Conservation (phyloP, 208 protist genomes). For the Paratrypanosoma confusum region DNA sequence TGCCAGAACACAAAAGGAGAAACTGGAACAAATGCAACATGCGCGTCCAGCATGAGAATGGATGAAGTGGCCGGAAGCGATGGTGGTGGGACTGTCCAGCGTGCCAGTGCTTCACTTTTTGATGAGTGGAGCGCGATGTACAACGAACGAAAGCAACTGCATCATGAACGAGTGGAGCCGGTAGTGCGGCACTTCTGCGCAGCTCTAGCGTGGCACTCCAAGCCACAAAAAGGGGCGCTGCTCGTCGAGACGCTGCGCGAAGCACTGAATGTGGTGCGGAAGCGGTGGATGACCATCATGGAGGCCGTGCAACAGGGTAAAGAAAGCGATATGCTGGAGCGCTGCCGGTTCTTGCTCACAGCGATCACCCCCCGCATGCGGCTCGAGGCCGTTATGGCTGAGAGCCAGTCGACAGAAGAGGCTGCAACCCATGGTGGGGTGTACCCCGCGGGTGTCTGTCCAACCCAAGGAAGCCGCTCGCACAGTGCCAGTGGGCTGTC, state of each 20-base stretch:
- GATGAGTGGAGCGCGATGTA: slow-evolving; percentile 16
- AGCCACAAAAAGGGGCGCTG: slow-evolving; percentile 10
- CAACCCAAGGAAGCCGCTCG: too few relatives aligned
- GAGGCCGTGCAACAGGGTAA: slow-evolving; percentile 69
- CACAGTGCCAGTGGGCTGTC: too few relatives aligned
- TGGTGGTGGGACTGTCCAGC: too few relatives aligned
- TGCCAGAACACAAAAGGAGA: slow-evolving; percentile 10
- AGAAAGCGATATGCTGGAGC: slow-evolving; percentile 41
- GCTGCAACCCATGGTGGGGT: slow-evolving; percentile 22
- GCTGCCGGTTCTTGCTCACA: slow-evolving; percentile 58
- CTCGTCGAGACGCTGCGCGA: slow-evolving; percentile 26
- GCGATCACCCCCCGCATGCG: slow-evolving; percentile 50
- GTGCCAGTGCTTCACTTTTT: slow-evolving; percentile 8
- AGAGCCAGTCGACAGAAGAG: slow-evolving; percentile 66
- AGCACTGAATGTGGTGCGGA: slow-evolving; percentile 45
- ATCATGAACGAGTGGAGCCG: slow-evolving; percentile 16
- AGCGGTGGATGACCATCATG: slow-evolving; percentile 63
- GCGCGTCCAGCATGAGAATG: too few relatives aligned
- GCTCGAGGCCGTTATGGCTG: slow-evolving; percentile 33
- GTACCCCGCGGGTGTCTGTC: too few relatives aligned
- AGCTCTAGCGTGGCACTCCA: slow-evolving; percentile 16
- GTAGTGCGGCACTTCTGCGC: slow-evolving; percentile 17
- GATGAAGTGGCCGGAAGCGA: too few relatives aligned
- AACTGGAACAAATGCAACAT: too few relatives aligned
- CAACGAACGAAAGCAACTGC: slow-evolving; percentile 5